A percentile compares a stretch with the other conserved stretches of the same genome.
Evolutionary conservation across 1,284 basidiomycete genomes (phyloP).

Genomic region (Trichosporon sp.): DNA sequence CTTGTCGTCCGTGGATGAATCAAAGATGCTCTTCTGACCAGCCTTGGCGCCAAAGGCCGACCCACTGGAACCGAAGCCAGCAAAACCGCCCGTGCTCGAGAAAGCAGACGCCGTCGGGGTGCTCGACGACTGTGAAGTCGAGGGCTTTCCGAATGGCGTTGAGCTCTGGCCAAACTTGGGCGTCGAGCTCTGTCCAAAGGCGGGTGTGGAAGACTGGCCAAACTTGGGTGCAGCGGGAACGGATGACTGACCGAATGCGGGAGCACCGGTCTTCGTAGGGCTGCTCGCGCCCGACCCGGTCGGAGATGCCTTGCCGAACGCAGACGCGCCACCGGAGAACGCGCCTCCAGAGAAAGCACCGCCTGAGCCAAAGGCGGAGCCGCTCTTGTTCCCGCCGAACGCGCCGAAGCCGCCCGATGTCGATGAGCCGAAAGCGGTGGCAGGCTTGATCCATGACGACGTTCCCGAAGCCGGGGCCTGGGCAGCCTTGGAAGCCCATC

Average conservation of each 20-base stretch:
- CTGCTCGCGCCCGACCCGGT: neutral
- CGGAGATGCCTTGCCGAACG: slow-evolving; percentile 11
- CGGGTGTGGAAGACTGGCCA: slow-evolving; percentile 3
- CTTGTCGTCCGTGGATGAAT: neutral
- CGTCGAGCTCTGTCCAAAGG: slow-evolving; percentile 23
- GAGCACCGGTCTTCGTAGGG: neutral
- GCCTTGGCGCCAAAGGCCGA: neutral
- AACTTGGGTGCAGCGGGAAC: slow-evolving; percentile 6
- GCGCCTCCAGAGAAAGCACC: neutral
- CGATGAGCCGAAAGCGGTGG: slow-evolving; percentile 34
- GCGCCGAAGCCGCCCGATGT: slow-evolving; percentile 24
- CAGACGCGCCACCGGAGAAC: neutral
- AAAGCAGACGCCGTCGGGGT: slow-evolving; percentile 11
- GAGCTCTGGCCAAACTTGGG: slow-evolving; percentile 24
- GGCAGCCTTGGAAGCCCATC: slow-evolving; percentile 20
- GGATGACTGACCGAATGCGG: slow-evolving; percentile 8
- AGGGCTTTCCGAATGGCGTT: slow-evolving; percentile 12
- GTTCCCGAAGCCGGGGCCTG: slow-evolving; percentile 6
- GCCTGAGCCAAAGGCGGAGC: neutral
- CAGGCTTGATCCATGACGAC: slow-evolving; percentile 40
- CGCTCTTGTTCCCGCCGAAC: slow-evolving; percentile 18
- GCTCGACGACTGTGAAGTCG: slow-evolving; percentile 5
- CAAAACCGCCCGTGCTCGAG: slow-evolving; percentile 12
- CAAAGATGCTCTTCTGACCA: neutral
- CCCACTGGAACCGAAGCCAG: neutral